Base-by-base conservation (phyloP, 1,284 basidiomycete genomes). In the Lentinula novae-zelandiae region DNA sequence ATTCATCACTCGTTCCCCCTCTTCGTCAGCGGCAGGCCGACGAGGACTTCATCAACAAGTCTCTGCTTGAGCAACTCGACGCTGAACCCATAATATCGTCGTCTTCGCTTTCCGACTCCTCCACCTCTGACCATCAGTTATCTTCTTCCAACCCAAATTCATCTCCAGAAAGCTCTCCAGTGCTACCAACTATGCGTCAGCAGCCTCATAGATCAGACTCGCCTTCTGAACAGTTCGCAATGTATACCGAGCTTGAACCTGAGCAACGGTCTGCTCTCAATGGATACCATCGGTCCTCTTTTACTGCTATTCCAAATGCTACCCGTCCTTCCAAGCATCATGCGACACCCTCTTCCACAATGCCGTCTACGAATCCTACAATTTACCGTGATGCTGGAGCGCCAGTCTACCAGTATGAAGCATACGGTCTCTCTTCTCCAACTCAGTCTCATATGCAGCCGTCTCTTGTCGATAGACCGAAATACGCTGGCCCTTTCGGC, bases 31-130 rank as follows among this genome's bases (percentile, higher is more conserved):
- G 40, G 22, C 76, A 71, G 62, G 72, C 79, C 62, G 90, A 89
- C 84, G 89, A 92, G 82, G 89, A 88, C 74, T 85, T 85, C 68
- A 90, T 92, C 71, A 92, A 92, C 76, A 85, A 85, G 70, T 91
- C 89, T 60, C 81, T 92, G 62, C 76, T 92, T 66, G 90, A 89
- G 72, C 87, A 85, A 44, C 81, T 92, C 68, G 84, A 92, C 81
- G 82, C 88, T 57, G 90, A 92, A 71, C 86, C 87, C 58, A 70
- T 79, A 49, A 54, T 54, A 33, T 56, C 54, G 5, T 56, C 54
- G 44, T 46, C 44, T 20, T 46, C 44, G 1, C 44, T 46, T n/a
- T 56, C 75, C 31, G 78, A 79, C 53, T 72, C 75, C 62, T 73
- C 76, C 67, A 78, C 86, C 72, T 78, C 82, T 33, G 84, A 86